Conservation (phyloP, 345 rosid species). For the Gossypium rotundifolium region DNA sequence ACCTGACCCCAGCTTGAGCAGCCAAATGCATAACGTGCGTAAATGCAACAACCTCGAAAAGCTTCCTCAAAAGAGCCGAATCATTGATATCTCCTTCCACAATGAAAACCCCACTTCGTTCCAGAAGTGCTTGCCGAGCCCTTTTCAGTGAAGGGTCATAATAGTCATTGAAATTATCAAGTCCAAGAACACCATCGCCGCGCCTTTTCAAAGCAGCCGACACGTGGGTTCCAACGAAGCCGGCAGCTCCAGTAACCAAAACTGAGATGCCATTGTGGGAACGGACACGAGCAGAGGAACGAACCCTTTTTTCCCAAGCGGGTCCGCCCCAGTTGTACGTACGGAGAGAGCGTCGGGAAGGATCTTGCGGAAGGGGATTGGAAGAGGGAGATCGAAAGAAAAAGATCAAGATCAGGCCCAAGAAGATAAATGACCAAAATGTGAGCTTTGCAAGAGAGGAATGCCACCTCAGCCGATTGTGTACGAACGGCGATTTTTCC, state of each 20-base stretch:
- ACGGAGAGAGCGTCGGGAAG: constrained; percentile 82
- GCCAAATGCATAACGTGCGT: constrained; percentile 94
- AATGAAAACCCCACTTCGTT: constrained; percentile 63
- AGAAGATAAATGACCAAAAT: constrained; percentile 75
- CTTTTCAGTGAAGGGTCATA: constrained; percentile 79
- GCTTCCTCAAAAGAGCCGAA: constrained; percentile 50
- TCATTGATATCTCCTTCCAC: constrained; percentile 95
- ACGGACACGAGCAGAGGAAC: constrained; percentile 62
- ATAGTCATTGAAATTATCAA: constrained; percentile 87
- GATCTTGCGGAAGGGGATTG: constrained; percentile 48
- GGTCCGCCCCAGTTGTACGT: constrained; percentile 70
- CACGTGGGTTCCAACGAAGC: constrained; percentile 92
- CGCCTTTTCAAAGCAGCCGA: constrained; percentile 75
- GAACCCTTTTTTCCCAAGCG: constrained; percentile 65
- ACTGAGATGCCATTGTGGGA: constrained; percentile 64
- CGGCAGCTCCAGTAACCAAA: constrained; percentile 88
- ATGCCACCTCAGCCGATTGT: constrained; percentile 62
- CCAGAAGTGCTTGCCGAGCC: constrained; percentile 78
- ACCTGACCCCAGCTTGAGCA: constrained; percentile 87
- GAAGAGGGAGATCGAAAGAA: constrained; percentile 78
- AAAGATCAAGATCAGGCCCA: constrained; percentile 66
- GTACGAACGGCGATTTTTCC: constrained; percentile 68
- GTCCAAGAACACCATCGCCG: constrained; percentile 86
- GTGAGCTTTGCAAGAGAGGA: constrained; percentile 69
- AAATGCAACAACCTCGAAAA: constrained; percentile 69